Evolutionary conservation across 2,329 filamentous ascomycete species (phyloP).

Genomic region (Aspergillus intermedius): DNA sequence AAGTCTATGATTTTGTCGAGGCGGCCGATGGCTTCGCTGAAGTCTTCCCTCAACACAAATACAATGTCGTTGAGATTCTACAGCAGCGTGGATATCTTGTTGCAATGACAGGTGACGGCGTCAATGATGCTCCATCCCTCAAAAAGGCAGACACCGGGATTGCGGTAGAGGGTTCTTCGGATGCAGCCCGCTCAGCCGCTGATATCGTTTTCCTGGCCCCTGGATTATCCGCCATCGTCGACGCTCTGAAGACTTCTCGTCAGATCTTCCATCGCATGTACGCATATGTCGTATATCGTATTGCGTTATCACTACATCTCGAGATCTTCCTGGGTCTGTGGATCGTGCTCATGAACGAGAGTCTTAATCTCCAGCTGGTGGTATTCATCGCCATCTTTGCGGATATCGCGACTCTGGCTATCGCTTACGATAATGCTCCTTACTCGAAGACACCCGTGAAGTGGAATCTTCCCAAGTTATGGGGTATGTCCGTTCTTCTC

Average conservation of each 20-base stretch:
- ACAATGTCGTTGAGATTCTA: conserved; percentile 86
- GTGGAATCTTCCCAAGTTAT: conserved; percentile 91
- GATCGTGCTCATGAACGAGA: conserved; percentile 81
- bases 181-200: conserved; percentile 82
- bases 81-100: conserved; percentile 90
- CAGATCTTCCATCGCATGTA: conserved; percentile 98
- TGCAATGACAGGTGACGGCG: conserved; percentile 94
- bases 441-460: conserved; percentile 82
- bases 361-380: conserved; percentile 76
- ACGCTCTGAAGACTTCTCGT: conserved; percentile 84
- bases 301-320: conserved; percentile 82
- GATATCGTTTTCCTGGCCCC: conserved; percentile 92
- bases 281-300: conserved; percentile 91
- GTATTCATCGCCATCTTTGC: conserved; percentile 95
- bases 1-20: conserved; percentile 93
- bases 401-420: conserved; percentile 84
- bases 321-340: conserved; percentile 88
- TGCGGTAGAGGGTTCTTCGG: conserved; percentile 85
- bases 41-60: conserved; percentile 93
- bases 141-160: conserved; percentile 97
- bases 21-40: conserved; percentile 92
- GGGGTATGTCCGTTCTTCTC: conserved; percentile 83
- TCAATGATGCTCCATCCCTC: conserved; percentile 86
- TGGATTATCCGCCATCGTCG: conserved; percentile 85
- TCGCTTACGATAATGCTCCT: conserved; percentile 88